Evolutionary conservation across 2,329 filamentous ascomycete species (phyloP).

Genomic region (Aspergillus tanneri): DNA sequence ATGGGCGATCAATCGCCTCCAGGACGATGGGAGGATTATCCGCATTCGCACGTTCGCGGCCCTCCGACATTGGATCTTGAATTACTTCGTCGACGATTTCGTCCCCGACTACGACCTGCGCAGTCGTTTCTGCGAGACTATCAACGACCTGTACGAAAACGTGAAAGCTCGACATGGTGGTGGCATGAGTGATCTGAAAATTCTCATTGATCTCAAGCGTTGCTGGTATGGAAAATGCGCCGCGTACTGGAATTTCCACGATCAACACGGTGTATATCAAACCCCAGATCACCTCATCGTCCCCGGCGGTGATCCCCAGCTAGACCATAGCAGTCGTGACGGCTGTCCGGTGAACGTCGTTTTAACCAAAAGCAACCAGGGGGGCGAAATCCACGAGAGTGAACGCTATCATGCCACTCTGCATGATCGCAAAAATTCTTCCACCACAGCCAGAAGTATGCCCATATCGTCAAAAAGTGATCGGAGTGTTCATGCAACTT

Average conservation of each 20-base stretch:
- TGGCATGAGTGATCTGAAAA: constrained; percentile 71
- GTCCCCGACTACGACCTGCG: constrained; percentile 72
- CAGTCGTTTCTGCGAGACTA: constrained; percentile 71
- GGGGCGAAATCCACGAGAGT: neutral
- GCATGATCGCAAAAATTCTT: constrained; percentile 39
- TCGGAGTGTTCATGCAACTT: constrained; percentile 57
- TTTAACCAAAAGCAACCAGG: constrained; percentile 16
- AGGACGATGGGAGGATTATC: constrained; percentile 90
- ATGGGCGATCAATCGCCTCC: constrained; percentile 78
- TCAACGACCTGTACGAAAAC: constrained; percentile 64
- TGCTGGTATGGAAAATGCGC: constrained; percentile 93
- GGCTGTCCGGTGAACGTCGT: constrained; percentile 16
- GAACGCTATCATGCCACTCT: constrained; percentile 16
- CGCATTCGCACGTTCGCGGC: constrained; percentile 94
- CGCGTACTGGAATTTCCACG: constrained; percentile 78
- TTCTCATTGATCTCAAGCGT: constrained; percentile 90
- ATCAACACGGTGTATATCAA: constrained; percentile 59
- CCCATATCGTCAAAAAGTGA: constrained; percentile 43
- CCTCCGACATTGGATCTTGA: constrained; percentile 93
- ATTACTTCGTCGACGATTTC: constrained; percentile 97
- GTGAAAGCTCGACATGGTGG: constrained; percentile 53
- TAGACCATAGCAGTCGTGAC: constrained; percentile 34
- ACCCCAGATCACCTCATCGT: constrained; percentile 66
- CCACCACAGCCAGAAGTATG: constrained; percentile 36
- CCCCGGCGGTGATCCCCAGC: constrained; percentile 63